Evolutionary conservation across 257 asterid species (phyloP), one percentile per base, ranked within the genome.

Genomic region (Solanum peruvianum): DNA sequence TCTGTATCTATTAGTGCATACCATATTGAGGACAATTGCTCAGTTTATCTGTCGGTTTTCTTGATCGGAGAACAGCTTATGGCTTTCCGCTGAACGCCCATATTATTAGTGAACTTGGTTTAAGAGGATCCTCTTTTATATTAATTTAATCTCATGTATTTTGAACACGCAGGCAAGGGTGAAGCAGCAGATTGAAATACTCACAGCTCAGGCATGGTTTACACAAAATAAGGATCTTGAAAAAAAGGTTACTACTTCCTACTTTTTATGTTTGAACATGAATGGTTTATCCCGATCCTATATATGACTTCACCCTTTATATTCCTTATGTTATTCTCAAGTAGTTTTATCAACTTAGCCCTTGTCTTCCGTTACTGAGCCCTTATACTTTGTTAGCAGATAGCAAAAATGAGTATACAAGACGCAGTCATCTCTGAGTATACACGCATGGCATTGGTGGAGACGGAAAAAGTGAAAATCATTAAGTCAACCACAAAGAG

Each of bases 151-250:
- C 58, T 29, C 29, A 15, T 81, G 1, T 49, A 81, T 81, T 31
- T 20, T 52, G 85, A 81, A 81, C 44, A 52, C 4, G 60, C 95
- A 97, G 99, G 89, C 95, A 78, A 85, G 89, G 72, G 96, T 94
- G 70, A 94, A 93, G 90, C 94, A 92, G 88, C 97, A 95, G 88
- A 92, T 94, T 78, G 98, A 95, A 87, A 88, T 92, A 88, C 94
- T 95, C 29, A 96, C 98, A 64, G 91, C 99, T 66, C 93, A 96
- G 90, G 98, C 98, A 85, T 97, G 99, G 99, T 90, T 88, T 88
- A 91, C 98, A 64, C 93, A 91, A 49, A 88, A 91, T 67, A 89
- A 87, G 90, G 98, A 95, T 89, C 97, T 97, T 85, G 89, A 90
- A 88, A 89, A 88, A 78, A 96, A 93, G 98, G 99, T 97, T 33